These are phyloP conservation scores for Nitzschia sp. DNA, from an alignment of 108 stramenopile genomes.

Conservation along the genomic window DNA sequence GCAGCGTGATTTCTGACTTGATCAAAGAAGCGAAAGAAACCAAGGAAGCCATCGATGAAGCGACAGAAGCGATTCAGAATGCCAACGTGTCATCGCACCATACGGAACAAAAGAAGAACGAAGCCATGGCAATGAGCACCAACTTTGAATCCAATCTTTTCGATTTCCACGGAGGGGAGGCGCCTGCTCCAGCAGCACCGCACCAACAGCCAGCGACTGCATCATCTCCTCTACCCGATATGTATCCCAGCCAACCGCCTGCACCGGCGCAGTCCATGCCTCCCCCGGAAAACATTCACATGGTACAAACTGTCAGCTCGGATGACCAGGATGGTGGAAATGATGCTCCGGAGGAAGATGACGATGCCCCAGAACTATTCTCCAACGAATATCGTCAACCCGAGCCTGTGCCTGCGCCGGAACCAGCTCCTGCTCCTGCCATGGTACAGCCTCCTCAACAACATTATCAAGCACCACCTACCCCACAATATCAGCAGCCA, in stretches of 20 bases:
- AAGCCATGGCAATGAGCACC: conserved; percentile 23
- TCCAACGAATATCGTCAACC: conserved; percentile 4
- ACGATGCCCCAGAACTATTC: conserved; percentile 3
- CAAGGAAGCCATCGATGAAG: conserved; percentile 49
- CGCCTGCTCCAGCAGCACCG: conserved; percentile 3
- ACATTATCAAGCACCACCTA: conserved; percentile 6
- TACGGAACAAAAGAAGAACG: conserved; percentile 16
- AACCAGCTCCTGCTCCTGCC: conserved; percentile 1
- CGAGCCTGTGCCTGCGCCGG: conserved; percentile 9
- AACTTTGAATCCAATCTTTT: conserved; percentile 40
- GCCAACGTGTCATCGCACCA: conserved; percentile 38
- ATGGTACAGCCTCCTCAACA: conserved; percentile 2
- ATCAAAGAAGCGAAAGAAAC: conserved; percentile 66
- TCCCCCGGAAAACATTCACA: conserved; percentile 1
- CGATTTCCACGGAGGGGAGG: conserved; percentile 26
- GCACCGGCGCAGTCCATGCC: not conserved
- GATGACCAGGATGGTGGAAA: not conserved
- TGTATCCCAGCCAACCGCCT: conserved; percentile 17
- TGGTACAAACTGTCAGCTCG: conserved; percentile 11
- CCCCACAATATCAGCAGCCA: conserved; percentile 8
- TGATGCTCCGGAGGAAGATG: not conserved
- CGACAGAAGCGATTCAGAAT: conserved; percentile 33
- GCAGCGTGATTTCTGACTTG: conserved; percentile 53
- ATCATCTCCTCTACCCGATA: not conserved
- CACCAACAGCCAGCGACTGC: not conserved